Conservation (phyloP, 805 yeast species). For the Ogataea naganishii region DNA sequence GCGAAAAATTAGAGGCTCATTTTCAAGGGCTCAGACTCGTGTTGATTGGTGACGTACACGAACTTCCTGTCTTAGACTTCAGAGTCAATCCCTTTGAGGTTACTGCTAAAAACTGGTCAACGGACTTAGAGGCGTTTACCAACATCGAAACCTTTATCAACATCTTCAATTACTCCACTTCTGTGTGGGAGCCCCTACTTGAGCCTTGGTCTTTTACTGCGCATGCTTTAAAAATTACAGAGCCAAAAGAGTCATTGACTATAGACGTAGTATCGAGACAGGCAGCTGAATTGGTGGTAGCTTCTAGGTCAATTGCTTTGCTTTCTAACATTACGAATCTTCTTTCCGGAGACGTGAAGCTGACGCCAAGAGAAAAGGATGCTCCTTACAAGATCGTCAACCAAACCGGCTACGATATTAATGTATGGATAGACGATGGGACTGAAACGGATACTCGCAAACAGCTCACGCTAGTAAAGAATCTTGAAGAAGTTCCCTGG, state of each 20-base stretch:
- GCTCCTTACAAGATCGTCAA: slow-evolving; percentile 77
- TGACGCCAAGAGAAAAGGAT: slow-evolving; percentile 65
- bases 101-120: slow-evolving; percentile 76
- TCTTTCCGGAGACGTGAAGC: slow-evolving; percentile 41
- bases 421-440: slow-evolving; percentile 67
- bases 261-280: slow-evolving; percentile 71
- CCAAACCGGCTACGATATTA: slow-evolving; percentile 77
- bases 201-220: slow-evolving; percentile 82
- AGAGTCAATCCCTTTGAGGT: slow-evolving; percentile 61
- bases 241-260: slow-evolving; percentile 38
- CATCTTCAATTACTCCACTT: slow-evolving; percentile 79
- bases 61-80: slow-evolving; percentile 79
- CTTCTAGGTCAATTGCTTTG: slow-evolving; percentile 74
- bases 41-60: slow-evolving; percentile 84
- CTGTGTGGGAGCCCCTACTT: slow-evolving; percentile 91
- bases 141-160: slow-evolving; percentile 60
- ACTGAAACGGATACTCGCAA: slow-evolving; percentile 15
- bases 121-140: slow-evolving; percentile 64
- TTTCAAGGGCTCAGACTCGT: slow-evolving; percentile 75
- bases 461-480: slow-evolving; percentile 29
- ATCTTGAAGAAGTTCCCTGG: slow-evolving; percentile 62
- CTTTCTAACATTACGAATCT: slow-evolving; percentile 59
- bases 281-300: slow-evolving; percentile 69
- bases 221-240: slow-evolving; percentile 45
- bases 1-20: slow-evolving; percentile 58